These are phyloP conservation scores for Ciborinia camelliae DNA, from an alignment of 2,329 filamentous ascomycete genomes.

Conservation along the genomic window DNA sequence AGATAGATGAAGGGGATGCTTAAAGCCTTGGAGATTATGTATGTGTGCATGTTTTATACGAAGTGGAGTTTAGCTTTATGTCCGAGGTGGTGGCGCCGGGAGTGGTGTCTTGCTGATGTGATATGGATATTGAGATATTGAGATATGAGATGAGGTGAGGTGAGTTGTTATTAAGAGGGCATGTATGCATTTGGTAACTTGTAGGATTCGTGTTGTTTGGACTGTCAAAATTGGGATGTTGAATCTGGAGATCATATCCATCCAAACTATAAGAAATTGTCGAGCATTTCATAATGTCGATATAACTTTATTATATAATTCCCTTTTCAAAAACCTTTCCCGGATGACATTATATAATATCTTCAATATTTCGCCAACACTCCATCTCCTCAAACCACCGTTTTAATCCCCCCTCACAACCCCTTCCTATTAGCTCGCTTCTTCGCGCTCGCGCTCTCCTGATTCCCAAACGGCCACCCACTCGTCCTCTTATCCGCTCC, in stretches of 20 bases:
- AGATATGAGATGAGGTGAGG: no score
- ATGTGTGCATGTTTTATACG: no score
- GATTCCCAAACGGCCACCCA: slow-evolving; percentile 63
- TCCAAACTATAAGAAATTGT: not conserved
- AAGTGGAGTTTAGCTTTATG: no score
- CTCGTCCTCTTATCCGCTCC: slow-evolving; percentile 64
- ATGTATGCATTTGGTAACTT: no score
- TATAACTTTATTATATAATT: not conserved
- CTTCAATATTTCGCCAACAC: not conserved
- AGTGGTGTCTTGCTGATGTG: no score
- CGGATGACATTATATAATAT: not conserved
- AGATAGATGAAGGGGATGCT: no score
- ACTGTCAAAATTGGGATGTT: no score
- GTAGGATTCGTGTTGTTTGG: no score
- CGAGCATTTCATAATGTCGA: not conserved
- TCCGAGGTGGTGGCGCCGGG: no score
- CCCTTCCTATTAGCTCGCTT: slow-evolving; percentile 27
- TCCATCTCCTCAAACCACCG: not conserved
- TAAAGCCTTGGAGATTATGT: no score
- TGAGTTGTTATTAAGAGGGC: no score
- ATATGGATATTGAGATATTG: no score
- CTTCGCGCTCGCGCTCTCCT: slow-evolving; percentile 40
- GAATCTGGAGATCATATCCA: not conserved
- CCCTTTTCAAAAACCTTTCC: not conserved
- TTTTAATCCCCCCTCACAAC: not conserved